Conservation (phyloP, 768 basidiomycete genomes). For the Tylopilus vinaceipallidus region DNA sequence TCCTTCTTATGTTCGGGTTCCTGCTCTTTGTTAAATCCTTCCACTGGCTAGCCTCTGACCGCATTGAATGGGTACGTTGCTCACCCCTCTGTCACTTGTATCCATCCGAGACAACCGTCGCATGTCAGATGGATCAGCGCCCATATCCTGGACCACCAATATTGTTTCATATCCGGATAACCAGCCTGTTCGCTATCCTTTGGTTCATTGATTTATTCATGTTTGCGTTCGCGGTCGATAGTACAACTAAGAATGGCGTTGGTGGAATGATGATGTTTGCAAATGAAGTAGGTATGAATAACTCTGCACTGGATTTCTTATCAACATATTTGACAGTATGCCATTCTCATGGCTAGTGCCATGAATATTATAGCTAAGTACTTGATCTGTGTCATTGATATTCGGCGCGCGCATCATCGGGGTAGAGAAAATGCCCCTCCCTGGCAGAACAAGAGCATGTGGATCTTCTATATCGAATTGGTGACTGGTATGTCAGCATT, state of each 20-base stretch:
- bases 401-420: slow-evolving; percentile 70
- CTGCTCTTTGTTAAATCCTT: slow-evolving; percentile 95
- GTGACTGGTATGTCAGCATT: slow-evolving; percentile 63
- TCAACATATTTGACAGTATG: slow-evolving; percentile 57
- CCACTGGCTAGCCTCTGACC: slow-evolving; percentile 94
- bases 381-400: slow-evolving; percentile 74
- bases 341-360: slow-evolving; percentile 80
- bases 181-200: slow-evolving; percentile 67
- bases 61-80: slow-evolving; percentile 89
- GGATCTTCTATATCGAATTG: slow-evolving; percentile 91
- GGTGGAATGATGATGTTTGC: slow-evolving; percentile 95
- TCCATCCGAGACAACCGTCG: slow-evolving; percentile 4
- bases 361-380: slow-evolving; percentile 82
- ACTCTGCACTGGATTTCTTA: neutral
- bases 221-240: slow-evolving; percentile 79
- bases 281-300: slow-evolving; percentile 65
- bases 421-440: slow-evolving; percentile 85
- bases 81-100: neutral
- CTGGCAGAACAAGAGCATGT: slow-evolving; percentile 99
- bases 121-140: slow-evolving; percentile 93
- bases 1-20: slow-evolving; percentile 92
- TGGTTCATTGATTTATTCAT: slow-evolving; percentile 74
- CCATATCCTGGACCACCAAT: slow-evolving; percentile 81
- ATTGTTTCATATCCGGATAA: slow-evolving; percentile 85
- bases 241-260: slow-evolving; percentile 73